Evolutionary conservation across 2,329 filamentous ascomycete species (phyloP), one percentile per base, ranked within the genome.

Genomic region (Fusarium albidum): DNA sequence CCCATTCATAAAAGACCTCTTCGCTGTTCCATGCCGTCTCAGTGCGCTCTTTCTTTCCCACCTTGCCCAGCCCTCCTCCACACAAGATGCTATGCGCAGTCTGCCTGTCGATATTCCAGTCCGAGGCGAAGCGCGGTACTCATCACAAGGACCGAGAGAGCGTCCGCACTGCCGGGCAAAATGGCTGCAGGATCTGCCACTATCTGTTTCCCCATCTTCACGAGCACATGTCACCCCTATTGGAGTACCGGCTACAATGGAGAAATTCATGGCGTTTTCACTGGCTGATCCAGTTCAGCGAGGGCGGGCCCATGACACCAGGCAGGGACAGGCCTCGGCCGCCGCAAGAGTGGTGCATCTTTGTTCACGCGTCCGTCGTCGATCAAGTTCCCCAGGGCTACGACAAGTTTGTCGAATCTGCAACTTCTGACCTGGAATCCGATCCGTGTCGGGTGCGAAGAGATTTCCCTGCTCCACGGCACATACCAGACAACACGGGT

Each of bases 31-130:
- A 21, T 21, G 21, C 21, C 21, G 21, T 21, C 21, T 21, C 21
- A 21, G 7, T 7, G 21, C 21, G 21, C 21, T 7, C 21, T 21
- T 21, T 21, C 7, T 7, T 21, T 21, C 21, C 7, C 21, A 21
- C 21, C 21, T 21, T 21, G 7, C 7, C 21, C 21, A 5, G 8
- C 5, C 33, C 26, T 27, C 18, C 14, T 17, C 8, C 12, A 5
- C 29, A n/a, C 17, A 43, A 1, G 11, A 51, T 51, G 48, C 48
- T 51, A 11, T 51, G 48, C 13, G 40, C 48, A 13, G 17, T 34
- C 6, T 51, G 48, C 9, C 13, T 51, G 27, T 51, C 48, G 3
- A 51, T 51, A 12, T 51, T 51, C 12, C 42, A 38, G 11, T 45
- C 15, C 13, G 15, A 27, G 18, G 17, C 48, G 8, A 25, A 31